Evolutionary conservation across 345 rosid genomes (phyloP), one percentile per base, ranked within the genome.

Genomic region (Linum trigynum): DNA sequence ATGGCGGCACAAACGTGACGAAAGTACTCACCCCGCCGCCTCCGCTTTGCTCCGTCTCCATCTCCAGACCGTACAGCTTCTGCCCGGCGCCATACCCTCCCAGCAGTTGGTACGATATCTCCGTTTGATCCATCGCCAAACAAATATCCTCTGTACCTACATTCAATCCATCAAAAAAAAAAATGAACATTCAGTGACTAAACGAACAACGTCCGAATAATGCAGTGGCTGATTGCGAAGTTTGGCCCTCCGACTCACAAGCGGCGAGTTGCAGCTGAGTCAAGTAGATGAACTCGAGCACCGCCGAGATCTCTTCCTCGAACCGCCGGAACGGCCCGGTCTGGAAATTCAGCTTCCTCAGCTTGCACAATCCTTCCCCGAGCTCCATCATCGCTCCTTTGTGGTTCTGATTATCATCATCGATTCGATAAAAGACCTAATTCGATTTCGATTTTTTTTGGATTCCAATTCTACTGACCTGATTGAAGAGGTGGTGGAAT

Each of bases 341-440:
- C 40, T 71, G 67, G 51, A 88, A 86, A 67, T 90, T 71, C 94
- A 90, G 82, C 81, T 88, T 90, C 75, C 84, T 85, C 55, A 92
- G 87, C 81, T 88, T 92, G 60, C 94, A 80, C 0, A 92, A 62
- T 39, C 98, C 96, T 67, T 89, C 98, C 61, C 96, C 98, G 48
- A 92, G 68, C 82, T 92, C 95, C 90, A 92, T 86, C 98, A 92
- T 92, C 2, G 96, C 95, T 66, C 95, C 98, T 72, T 78, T 87
- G 74, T 92, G 96, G 69, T 92, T 89, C 95, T 89, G 62, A 53
- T 39, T 2, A 35, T 11, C 16, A 56, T 38, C 9, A 59, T 4
- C 32, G 5, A 56, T n/a, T 57, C 10, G 5, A 10, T 7, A 23
- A 23, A 23, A 23, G 32, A 23, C 32, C 32, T 23, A 23, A 23